Base-by-base conservation (phyloP, 495 filamentous ascomycete genomes). In the Aeminium ludgeri region DNA sequence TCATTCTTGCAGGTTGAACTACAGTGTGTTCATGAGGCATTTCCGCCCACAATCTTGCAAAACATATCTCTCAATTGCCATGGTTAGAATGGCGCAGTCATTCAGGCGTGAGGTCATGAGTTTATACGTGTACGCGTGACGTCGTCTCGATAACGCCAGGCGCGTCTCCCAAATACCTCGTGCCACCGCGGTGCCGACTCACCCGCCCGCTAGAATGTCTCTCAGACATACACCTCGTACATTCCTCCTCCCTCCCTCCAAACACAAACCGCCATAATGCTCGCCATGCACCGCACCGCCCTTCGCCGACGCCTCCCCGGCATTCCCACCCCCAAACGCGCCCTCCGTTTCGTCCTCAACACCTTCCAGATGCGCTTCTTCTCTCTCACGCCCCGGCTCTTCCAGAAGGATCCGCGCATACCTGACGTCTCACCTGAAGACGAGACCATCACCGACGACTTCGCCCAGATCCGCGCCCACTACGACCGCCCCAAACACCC, bases 401-500 rank as follows among this genome's bases (percentile, higher is more conserved):
- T 18, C 18, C 33, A 19, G 11, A 38, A 36, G 15, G 78, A 82
- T 48, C 73, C 77, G 8, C 75, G 75, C 36, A 52, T 80, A 20
- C 61, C 67, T 40, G 61, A 70, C 20, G 51, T 82, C 25, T 25
- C 23, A 8, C 23, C 23, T 3, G 23, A 25, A 3, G 85, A 76
- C 6, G 74, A 67, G 41, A 62, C 75, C n/a, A 78, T 93, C 47
- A 62, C 66, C 36, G 74, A 87, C 55, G 78, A 91, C 40, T 95
- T 80, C 58, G 80, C 83, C 3, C 55, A 62, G 13, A 63, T 93
- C 18, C 71, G 70, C 30, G 69, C 78, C 15, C 63, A 65, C 30
- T 93, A 95, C 57, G 63, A 36, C 23, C 30, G 38, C 6, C 32
- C 27, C 20, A 76, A 76, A 55, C 51, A 86, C 50, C 80, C 80